phyloP scores from a whole-genome alignment of 306 rosid species.

The Cicer arietinum region DNA sequence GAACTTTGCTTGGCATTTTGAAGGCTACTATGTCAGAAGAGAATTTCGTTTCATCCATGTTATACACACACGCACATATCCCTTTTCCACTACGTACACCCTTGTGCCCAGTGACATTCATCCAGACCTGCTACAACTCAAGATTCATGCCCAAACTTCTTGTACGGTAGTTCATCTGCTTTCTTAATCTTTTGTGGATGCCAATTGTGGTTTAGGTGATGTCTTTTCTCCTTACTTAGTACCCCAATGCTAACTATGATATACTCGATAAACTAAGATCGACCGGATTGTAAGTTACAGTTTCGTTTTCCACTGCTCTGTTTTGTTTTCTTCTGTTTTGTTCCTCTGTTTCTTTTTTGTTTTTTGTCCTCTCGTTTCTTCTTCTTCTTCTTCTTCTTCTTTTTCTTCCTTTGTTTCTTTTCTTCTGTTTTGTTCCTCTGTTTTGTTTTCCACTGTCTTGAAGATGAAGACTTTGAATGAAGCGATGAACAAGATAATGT shows the following conservation, averaged over 20 bases:
- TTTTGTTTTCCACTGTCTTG: no score
- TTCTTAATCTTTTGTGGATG: conserved; percentile 25
- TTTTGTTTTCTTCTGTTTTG: no score
- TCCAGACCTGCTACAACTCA: conserved; percentile 12
- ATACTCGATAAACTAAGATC: background rate
- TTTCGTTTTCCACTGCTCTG: no score
- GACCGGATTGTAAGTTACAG: background rate
- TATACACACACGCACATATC: background rate
- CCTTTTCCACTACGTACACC: background rate
- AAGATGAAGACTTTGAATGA: no score
- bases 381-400: no score
- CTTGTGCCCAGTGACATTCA: conserved; percentile 7
- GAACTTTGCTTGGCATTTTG: conserved; percentile 1
- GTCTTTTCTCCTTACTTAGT: conserved; percentile 16
- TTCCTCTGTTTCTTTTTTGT: no score
- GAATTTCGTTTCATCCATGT: background rate
- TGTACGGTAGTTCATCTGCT: background rate
- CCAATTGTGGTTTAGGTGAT: conserved; percentile 2
- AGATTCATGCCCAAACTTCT: background rate
- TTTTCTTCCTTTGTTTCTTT: no score
- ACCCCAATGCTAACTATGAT: background rate
- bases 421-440: no score
- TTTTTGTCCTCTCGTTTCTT: no score
- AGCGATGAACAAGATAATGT: no score
- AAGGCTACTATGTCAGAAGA: conserved; percentile 3